Percentiles rank a stretch among this genome's conserved stretches.
Evolutionary conservation across 169 alveolate genomes (phyloP).

Genomic region (Miamiensis avidus): DNA sequence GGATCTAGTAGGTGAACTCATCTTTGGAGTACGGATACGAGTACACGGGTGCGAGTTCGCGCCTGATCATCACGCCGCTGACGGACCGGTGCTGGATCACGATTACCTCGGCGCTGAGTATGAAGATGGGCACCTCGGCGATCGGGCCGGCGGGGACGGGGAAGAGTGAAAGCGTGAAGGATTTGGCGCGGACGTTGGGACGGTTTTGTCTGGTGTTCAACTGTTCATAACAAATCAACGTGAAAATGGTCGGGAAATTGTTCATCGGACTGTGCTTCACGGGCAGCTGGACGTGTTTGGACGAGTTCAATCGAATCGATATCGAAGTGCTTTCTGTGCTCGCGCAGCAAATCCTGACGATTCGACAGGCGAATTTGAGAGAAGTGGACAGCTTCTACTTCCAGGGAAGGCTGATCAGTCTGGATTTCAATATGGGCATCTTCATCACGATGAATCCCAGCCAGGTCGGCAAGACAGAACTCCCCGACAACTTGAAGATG

Average conservation of each 20-base stretch:
- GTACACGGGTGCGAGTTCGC: conserved; percentile 82
- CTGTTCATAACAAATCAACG: conserved; percentile 80
- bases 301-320: conserved; percentile 85
- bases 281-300: conserved; percentile 90
- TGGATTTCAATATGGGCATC: conserved; percentile 60
- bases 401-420: conserved; percentile 67
- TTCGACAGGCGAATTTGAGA: conserved; percentile 87
- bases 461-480: conserved; percentile 86
- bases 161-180: conserved; percentile 85
- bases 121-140: conserved; percentile 85
- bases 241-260: conserved; percentile 74
- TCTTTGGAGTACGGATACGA: conserved; percentile 57
- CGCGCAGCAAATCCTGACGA: conserved; percentile 86
- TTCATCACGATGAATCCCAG: conserved; percentile 89
- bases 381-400: conserved; percentile 69
- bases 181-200: conserved; percentile 83
- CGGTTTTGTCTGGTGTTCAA: conserved; percentile 80
- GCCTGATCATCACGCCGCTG: conserved; percentile 85
- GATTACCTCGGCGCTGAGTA: conserved; percentile 82
- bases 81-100: conserved; percentile 95
- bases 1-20: too few relatives aligned
- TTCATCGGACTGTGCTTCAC: conserved; percentile 85
- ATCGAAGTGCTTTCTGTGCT: conserved; percentile 90
- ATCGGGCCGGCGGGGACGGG: conserved; percentile 92
- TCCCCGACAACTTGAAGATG: conserved; percentile 85